Base-by-base conservation (phyloP, 768 basidiomycete species). In the Hygrocybe punicea region DNA sequence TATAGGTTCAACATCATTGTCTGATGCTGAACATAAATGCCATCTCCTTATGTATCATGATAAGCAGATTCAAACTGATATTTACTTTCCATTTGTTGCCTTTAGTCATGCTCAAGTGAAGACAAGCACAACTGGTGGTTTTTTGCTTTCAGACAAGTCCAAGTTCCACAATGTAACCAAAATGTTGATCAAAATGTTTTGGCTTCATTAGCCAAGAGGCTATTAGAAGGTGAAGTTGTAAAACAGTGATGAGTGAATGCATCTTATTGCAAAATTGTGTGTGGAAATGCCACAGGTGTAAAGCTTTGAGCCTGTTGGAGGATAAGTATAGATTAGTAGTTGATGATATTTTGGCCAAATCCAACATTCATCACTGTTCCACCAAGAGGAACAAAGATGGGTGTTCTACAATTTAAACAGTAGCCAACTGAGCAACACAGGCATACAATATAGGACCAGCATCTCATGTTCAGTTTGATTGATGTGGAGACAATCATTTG, bases 41-140 rank as follows among this genome's bases (percentile, higher is more conserved):
- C 51, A 62, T 11, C 50, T 70, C 1, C 54, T 78, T 0, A 63
- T 72, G 67, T 78, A 75, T 57, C 67, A 72, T 56, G 76, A 78
- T 44, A 73, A 74, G 16, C 51, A 67, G 0, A 76, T 73, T 65
- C 76, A 79, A 53, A 53, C 33, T 0, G 75, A 80, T 56, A 19
- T 59, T 1, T 61, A 65, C 34, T 80, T 76, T 58, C 64, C 73
- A 0, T 69, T 78, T 23, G 59, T 76, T 13, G 69, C 68, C 0
- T 78, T 78, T 50, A 78, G 71, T 50, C 74, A 79, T 51, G 58
- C 69, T 19, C 78, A 78, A 48, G 65, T 79, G 2, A 72, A 69
- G 40, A 54, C 55, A 1, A 62, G 68, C 4, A 60, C 66, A 0
- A 63, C 52, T 0, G 69, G 66, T 5, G 66, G 73, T 4, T 75